Percentiles rank a stretch among this genome's conserved stretches.
phyloP scores from a whole-genome alignment of 2,329 filamentous ascomycete species.

The Gaeumannomyces sp. region DNA sequence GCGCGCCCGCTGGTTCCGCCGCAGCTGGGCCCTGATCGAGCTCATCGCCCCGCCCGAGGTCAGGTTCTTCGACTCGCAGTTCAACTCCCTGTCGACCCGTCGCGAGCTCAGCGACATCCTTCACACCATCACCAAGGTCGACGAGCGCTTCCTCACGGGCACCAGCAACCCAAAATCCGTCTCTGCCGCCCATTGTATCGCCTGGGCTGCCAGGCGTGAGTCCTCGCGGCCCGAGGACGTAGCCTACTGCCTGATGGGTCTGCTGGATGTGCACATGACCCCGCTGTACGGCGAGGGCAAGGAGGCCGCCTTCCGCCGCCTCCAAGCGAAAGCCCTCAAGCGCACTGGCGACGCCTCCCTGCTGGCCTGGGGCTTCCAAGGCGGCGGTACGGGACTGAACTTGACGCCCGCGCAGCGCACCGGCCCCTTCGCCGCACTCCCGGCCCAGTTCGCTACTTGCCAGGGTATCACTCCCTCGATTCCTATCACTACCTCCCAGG shows the following conservation, averaged over 20 bases:
- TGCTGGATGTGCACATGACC: constrained; percentile 12
- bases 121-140: background rate
- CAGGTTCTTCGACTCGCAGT: background rate
- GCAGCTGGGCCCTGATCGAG: constrained; percentile 1
- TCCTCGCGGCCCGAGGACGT: constrained; percentile 11
- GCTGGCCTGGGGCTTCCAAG: constrained; percentile 8
- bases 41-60: constrained; percentile 1
- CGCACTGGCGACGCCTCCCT: constrained; percentile 9
- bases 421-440: background rate
- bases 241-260: constrained; percentile 12
- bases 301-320: constrained; percentile 10
- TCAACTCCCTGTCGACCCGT: background rate
- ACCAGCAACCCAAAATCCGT: background rate
- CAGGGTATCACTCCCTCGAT: background rate
- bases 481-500: background rate
- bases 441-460: background rate
- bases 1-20: background rate
- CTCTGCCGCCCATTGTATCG: constrained; percentile 1
- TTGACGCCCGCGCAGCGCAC: background rate
- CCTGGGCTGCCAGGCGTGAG: constrained; percentile 9
- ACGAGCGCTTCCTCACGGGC: background rate
- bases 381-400: background rate
- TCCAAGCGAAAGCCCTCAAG: constrained; percentile 10
- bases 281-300: constrained; percentile 12
- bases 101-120: background rate